Percentiles rank a stretch among this genome's conserved stretches.
These are phyloP conservation scores for Rhodomyrtus tomentosa DNA, from an alignment of 345 rosid genomes.

Conservation along the genomic window DNA sequence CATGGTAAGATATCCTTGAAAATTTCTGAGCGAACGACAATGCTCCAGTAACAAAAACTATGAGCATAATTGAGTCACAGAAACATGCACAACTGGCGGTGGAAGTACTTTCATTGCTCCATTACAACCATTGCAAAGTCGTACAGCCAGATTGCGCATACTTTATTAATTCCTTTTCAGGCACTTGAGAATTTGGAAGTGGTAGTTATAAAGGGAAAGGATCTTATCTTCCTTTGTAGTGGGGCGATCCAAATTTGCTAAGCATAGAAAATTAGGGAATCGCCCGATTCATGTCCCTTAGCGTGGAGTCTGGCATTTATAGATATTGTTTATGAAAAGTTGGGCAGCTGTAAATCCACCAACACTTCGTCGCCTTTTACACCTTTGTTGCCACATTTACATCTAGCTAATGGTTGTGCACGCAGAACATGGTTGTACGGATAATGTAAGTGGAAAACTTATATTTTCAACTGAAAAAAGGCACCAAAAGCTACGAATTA, in stretches of 20 bases:
- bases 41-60: background rate
- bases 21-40: background rate
- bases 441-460: background rate
- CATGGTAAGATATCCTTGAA: background rate
- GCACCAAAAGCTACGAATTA: too few species aligned
- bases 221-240: background rate
- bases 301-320: background rate
- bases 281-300: background rate
- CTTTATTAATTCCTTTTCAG: background rate
- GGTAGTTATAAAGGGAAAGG: background rate
- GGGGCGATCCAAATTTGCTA: background rate
- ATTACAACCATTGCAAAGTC: background rate
- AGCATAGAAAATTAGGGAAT: background rate
- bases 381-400: background rate
- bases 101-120: background rate
- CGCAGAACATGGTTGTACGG: accelerated
- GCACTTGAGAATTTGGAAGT: background rate
- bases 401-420: background rate
- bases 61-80: background rate
- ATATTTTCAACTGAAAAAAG: background rate
- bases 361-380: background rate
- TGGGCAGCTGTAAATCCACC: background rate
- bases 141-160: background rate
- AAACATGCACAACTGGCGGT: background rate
- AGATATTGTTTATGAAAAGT: background rate